Evolutionary conservation across 805 yeast genomes (phyloP), one percentile per base, ranked within the genome.

Genomic region (Metschnikowia anglica): DNA sequence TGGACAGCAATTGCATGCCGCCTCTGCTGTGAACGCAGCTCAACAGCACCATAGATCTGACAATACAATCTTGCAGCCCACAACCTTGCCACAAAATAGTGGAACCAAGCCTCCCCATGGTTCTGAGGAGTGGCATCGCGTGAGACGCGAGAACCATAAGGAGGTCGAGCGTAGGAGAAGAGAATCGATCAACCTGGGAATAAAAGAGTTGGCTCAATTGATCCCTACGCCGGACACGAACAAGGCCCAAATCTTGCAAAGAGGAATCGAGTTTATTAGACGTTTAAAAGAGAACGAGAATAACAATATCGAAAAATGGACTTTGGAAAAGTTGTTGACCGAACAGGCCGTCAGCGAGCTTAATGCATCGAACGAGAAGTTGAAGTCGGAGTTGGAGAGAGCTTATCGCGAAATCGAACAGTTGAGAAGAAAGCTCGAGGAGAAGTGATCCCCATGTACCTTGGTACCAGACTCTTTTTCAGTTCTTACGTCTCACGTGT

Each of bases 81-180:
- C 71, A 20, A 61, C 67, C 4, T 56, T 65, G 43, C 61, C 63
- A 1, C 55, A 53, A 1, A 49, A 52, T 18, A 45, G 48, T 25
- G 45, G 48, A 17, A 48, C 45, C 45, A 82, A 80, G 61, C 88
- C 90, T 3, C 59, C 68, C 9, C 84, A 83, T 34, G 93, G 93
- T n/a, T 65, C 84, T 23, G 88, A 83, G 34, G 95, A 85, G 61
- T 86, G 93, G 91, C 88, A 84, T 59, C 76, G 75, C 47, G 80
- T 81, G 60, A 81, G 97, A 56, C 83, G 85, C 57, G 87, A 87
- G 55, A 90, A 88, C 65, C 99, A 93, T 70, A 90, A 89, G 66
- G 97, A 90, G 66, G 97, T 90, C 17, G 97, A 90, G 68, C 77
- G 96, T 60, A 80, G 96, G 55, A 79, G 97, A 65, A 79, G 97